Conservation (phyloP, 345 rosid genomes). For the Salix koriyanagi region DNA sequence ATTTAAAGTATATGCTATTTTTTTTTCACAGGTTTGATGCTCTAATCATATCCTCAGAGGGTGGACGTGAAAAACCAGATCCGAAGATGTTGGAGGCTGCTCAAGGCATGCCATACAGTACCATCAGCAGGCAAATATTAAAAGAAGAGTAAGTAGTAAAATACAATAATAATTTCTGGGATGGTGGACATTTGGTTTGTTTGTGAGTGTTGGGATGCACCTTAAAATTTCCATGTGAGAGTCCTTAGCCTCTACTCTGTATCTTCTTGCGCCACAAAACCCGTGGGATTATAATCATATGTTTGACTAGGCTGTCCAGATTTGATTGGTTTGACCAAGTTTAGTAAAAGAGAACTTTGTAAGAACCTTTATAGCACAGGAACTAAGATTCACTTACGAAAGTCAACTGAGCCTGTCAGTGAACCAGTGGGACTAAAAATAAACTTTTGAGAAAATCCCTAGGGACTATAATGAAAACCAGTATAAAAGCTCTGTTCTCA, state of each 20-base stretch:
- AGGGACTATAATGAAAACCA: background rate
- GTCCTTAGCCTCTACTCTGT: background rate
- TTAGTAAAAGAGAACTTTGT: background rate
- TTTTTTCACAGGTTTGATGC: slow-evolving; percentile 64
- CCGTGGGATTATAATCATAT: background rate
- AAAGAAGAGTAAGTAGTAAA: background rate
- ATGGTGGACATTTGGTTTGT: background rate
- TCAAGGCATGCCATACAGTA: slow-evolving; percentile 43
- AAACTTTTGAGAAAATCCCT: background rate
- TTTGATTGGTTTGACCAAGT: background rate
- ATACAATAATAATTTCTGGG: background rate
- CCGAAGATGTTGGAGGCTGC: slow-evolving; percentile 64
- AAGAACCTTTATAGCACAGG: background rate
- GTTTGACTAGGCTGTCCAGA: background rate
- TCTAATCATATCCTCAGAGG: slow-evolving; percentile 75
- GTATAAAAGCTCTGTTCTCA: background rate
- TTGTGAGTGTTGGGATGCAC: background rate
- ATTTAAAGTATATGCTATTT: background rate
- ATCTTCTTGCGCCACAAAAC: background rate
- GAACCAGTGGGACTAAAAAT: background rate
- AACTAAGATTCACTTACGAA: background rate
- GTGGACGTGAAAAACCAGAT: slow-evolving; percentile 81
- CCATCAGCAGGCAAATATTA: background rate
- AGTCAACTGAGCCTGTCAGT: background rate
- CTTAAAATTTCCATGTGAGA: background rate